Base-by-base conservation (phyloP, 306 rosid species). In the Crotalaria pallida region DNA sequence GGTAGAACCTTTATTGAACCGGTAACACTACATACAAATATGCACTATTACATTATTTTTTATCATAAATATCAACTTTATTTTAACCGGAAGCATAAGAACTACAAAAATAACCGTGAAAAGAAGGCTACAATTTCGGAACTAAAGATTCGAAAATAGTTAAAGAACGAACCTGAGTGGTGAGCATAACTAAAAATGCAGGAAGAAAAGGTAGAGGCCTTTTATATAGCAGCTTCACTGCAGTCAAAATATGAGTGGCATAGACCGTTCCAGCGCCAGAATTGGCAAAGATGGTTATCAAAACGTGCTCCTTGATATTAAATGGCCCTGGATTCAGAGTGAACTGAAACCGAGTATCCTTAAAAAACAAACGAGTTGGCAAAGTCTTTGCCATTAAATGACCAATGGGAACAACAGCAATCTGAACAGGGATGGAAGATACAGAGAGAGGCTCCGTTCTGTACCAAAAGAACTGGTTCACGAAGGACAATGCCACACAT, bases 391-490 rank as follows among this genome's bases (percentile, higher is more conserved):
- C 98, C 96, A 89, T 83, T 36, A 89, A 78, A 56, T 86, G 96
- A 5, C 96, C 98, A 2, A 92, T 43, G 1, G 98, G 98, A 59
- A 92, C 96, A 22, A 92, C 96, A 38, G 96, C 98, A 78, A 92
- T 92, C 79, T 89, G 98, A 6, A 91, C 96, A 51, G 92, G 79
- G 43, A 89, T 82, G 0, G 98, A 81, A 13, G 84, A 27, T 15
- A 89, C 62, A 5, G n/a, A 24, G 81, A 92, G 57, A 12, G 98
- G 98, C 77, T 88, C 82, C 9, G 83, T 79, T 53, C 98, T 83
- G 72, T 92, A 92, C 96, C 96, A 92, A 17, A 89, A 89, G 84
- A 92, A 92, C 65, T 92, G 98, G 53, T 89, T 92, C 67, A 84
- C 96, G 75, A 89, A 92, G 26, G 98, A 86, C 27, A 92, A 78